Percentiles rank a stretch among this genome's conserved stretches.
phyloP scores from a whole-genome alignment of 257 asterid species.

The Solanum okadae region DNA sequence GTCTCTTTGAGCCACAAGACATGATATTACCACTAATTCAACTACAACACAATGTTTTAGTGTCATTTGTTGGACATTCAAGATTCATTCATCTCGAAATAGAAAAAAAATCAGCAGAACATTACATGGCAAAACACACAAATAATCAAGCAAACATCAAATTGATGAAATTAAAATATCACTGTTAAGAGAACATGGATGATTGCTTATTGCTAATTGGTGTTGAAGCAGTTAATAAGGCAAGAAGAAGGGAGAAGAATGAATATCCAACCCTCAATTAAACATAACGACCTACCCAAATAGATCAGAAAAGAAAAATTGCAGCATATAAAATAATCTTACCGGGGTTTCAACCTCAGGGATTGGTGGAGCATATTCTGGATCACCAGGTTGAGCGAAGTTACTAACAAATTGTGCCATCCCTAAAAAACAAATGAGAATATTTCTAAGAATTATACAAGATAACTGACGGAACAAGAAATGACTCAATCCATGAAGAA shows the following conservation, averaged over 20 bases:
- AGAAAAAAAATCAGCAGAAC: neutral
- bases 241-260: neutral
- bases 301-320: neutral
- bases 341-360: slow-evolving; percentile 89
- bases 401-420: slow-evolving; percentile 66
- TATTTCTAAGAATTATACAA: neutral
- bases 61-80: neutral
- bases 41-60: neutral
- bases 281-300: neutral
- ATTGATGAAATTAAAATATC: neutral
- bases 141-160: neutral
- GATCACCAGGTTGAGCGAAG: slow-evolving; percentile 86
- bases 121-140: neutral
- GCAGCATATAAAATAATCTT: slow-evolving; percentile 16
- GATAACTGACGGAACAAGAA: neutral
- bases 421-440: slow-evolving; percentile 32
- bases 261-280: neutral
- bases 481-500: neutral
- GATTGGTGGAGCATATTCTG: slow-evolving; percentile 78
- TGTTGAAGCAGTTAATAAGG: neutral
- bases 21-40: neutral
- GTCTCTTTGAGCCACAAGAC: too few relatives aligned
- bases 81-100: neutral
- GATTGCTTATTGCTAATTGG: neutral
- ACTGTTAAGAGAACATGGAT: neutral